Conservation (phyloP, 2,329 filamentous ascomycete species). For the Ceratocystis diversiconidia region DNA sequence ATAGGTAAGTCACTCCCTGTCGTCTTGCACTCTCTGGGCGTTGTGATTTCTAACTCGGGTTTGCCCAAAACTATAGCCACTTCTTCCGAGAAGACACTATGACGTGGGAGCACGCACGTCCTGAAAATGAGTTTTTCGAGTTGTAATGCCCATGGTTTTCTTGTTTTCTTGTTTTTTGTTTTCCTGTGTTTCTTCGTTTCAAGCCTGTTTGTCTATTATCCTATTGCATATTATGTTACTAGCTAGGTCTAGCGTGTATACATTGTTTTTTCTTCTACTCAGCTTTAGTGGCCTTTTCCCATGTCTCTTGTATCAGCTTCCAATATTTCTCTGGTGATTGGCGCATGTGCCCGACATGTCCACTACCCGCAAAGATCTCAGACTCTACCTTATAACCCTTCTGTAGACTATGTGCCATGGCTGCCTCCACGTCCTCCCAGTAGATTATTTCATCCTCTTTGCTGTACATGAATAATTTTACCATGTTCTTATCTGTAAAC, state of each 20-base stretch:
- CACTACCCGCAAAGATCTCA: constrained; percentile 42
- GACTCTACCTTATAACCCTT: constrained; percentile 36
- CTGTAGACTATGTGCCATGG: constrained; percentile 34
- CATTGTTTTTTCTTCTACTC: neutral
- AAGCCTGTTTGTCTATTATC: neutral
- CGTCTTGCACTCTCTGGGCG: neutral
- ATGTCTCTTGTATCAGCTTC: constrained; percentile 23
- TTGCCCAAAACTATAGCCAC: constrained; percentile 24
- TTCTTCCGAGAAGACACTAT: constrained; percentile 29
- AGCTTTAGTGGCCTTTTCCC: neutral
- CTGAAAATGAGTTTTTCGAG: constrained; percentile 6
- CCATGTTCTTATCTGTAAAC: constrained; percentile 27
- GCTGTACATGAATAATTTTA: constrained; percentile 44
- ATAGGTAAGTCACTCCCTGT: constrained; percentile 32
- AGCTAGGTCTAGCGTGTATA: neutral
- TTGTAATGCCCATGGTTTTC: constrained; percentile 1
- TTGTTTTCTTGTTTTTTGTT: constrained; percentile 1
- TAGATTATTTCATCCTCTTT: constrained; percentile 42
- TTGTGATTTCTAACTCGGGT: constrained; percentile 15
- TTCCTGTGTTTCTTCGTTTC: neutral
- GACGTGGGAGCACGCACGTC: constrained; percentile 23
- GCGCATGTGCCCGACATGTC: constrained; percentile 48
- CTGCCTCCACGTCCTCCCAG: constrained; percentile 40
- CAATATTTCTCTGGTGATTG: constrained; percentile 45
- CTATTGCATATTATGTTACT: neutral